phyloP scores from a whole-genome alignment of 805 yeast species.

The Suhomyces kilbournensis region DNA sequence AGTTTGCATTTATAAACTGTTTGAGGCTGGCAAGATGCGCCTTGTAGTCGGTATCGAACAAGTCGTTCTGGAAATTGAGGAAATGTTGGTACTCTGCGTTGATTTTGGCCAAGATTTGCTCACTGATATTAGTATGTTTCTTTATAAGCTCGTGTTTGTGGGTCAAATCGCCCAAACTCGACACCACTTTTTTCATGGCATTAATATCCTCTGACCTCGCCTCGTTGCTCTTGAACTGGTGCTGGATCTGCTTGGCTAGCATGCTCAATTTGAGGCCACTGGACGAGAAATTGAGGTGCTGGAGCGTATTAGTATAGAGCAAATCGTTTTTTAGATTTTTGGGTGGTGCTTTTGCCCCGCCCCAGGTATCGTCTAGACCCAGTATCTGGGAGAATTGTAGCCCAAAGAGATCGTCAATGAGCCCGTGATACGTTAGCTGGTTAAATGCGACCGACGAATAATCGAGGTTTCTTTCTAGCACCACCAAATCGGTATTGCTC shows the following conservation, averaged over 20 bases:
- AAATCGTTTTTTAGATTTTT: slow-evolving; percentile 51
- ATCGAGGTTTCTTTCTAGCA: slow-evolving; percentile 78
- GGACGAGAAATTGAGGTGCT: slow-evolving; percentile 70
- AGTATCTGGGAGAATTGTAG: slow-evolving; percentile 29
- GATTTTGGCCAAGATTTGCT: slow-evolving; percentile 51
- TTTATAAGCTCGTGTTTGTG: slow-evolving; percentile 64
- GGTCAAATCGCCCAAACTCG: slow-evolving; percentile 64
- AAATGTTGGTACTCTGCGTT: slow-evolving; percentile 42
- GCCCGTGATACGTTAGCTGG: slow-evolving; percentile 80
- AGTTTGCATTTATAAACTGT: slow-evolving; percentile 41
- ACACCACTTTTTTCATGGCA: slow-evolving; percentile 65
- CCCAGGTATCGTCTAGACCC: not conserved
- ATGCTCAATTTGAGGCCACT: slow-evolving; percentile 72
- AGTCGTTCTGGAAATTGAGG: slow-evolving; percentile 66
- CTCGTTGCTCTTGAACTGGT: slow-evolving; percentile 57
- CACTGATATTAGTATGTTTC: slow-evolving; percentile 74
- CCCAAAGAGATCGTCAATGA: slow-evolving; percentile 69
- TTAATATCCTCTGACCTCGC: slow-evolving; percentile 28
- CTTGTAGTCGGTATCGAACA: slow-evolving; percentile 46
- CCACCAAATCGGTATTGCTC: slow-evolving; percentile 65
- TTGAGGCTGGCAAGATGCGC: slow-evolving; percentile 22
- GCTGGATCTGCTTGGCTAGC: slow-evolving; percentile 68
- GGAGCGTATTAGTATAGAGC: slow-evolving; percentile 46
- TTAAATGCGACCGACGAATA: slow-evolving; percentile 65
- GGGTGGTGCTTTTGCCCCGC: slow-evolving; percentile 52